phyloP scores from a whole-genome alignment of 139 green algal species.

The Coccomyxa sp. region DNA sequence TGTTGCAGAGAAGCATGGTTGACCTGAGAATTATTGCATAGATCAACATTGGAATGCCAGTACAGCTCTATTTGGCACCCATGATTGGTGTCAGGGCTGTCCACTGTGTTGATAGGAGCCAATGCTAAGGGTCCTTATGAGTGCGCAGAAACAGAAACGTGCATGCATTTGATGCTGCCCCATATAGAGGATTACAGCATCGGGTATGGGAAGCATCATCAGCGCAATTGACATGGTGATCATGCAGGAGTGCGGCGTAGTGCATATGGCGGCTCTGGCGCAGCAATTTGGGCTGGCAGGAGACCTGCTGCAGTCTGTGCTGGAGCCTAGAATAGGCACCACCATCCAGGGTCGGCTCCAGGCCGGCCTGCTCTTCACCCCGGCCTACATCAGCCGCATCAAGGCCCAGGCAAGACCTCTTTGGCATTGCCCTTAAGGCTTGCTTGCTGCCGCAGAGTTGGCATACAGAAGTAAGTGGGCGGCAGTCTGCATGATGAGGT shows the following conservation, averaged over 20 bases:
- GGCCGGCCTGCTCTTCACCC: conserved; percentile 79
- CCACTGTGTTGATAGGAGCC: no score
- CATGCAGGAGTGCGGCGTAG: conserved; percentile 55
- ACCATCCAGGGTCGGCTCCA: conserved; percentile 73
- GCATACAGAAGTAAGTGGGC: no score
- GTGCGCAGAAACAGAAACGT: not conserved
- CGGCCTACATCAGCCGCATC: conserved; percentile 67
- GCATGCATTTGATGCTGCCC: not conserved
- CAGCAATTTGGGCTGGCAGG: conserved; percentile 64
- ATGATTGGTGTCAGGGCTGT: no score
- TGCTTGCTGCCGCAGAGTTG: no score
- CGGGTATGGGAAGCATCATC: not conserved
- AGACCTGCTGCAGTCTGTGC: conserved; percentile 65
- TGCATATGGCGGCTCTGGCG: conserved; percentile 75
- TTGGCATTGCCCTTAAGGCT: no score
- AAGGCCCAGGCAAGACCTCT: conserved; percentile 79
- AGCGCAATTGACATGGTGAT: not conserved
- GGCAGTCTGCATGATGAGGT: no score
- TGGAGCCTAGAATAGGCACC: conserved; percentile 49
- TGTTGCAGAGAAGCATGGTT: no score
- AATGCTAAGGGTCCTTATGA: no score
- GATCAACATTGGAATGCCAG: no score
- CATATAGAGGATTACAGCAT: no score
- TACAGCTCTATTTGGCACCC: no score
- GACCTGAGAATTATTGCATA: no score